Evolutionary conservation across 345 rosid genomes (phyloP).

Genomic region (Eucalyptus pumila): DNA sequence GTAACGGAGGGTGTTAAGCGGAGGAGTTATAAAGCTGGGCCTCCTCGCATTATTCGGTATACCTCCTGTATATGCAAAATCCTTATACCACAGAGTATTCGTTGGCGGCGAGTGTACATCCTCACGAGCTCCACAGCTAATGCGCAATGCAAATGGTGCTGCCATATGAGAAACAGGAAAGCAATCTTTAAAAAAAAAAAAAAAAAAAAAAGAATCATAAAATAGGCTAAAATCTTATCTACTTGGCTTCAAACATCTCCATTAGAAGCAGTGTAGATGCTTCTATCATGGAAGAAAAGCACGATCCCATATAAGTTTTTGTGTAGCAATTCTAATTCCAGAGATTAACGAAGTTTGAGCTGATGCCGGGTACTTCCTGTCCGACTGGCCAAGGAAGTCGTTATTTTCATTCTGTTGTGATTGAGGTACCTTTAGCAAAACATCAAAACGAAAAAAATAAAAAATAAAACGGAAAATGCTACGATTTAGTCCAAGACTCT

Average conservation of each 20-base stretch:
- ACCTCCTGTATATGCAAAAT: conserved; percentile 91
- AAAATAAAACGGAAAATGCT: neutral
- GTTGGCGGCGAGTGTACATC: conserved; percentile 56
- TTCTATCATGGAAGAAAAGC: neutral
- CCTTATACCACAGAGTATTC: conserved; percentile 80
- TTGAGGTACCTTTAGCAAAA: neutral
- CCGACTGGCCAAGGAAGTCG: neutral
- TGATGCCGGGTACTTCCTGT: neutral
- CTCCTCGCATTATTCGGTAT: conserved; percentile 48
- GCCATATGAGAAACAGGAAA: neutral
- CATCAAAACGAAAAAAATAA: neutral
- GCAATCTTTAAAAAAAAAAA: neutral
- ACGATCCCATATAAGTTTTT: neutral
- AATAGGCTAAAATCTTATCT: neutral
- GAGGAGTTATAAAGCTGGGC: conserved; percentile 59
- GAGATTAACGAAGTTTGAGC: neutral
- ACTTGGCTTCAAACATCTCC: neutral
- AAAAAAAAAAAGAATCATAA: too few relatives aligned
- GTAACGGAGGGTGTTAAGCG: conserved; percentile 63
- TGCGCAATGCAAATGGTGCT: conserved; percentile 87
- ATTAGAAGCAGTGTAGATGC: neutral
- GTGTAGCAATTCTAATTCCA: neutral
- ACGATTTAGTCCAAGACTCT: neutral
- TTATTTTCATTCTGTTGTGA: neutral
- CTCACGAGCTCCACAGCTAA: conserved; percentile 82